Evolutionary conservation across 768 basidiomycete genomes (phyloP).

Genomic region (Mycena vitilis): DNA sequence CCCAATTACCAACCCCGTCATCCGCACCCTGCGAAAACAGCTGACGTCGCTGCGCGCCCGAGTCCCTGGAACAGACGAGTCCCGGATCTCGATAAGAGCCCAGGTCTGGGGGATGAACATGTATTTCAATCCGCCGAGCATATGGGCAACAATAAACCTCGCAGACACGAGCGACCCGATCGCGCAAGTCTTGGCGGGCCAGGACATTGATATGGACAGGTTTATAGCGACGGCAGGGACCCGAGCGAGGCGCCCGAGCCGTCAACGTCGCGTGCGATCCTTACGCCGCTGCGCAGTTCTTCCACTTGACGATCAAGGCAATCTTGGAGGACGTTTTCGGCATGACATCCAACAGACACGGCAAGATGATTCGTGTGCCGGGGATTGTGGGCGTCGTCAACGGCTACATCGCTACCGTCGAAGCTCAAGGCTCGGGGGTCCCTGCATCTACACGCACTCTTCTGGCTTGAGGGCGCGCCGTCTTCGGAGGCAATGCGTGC

Average conservation of each 20-base stretch:
- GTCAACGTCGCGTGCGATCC: too few species aligned
- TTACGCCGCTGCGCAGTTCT: conserved; percentile 49
- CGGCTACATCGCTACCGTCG: conserved; percentile 40
- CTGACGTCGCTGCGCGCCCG: conserved; percentile 41
- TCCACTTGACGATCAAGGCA: conserved; percentile 41
- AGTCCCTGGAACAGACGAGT: conserved; percentile 49
- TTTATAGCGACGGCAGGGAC: too few species aligned
- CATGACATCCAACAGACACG: too few species aligned
- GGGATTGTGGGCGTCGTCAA: too few species aligned
- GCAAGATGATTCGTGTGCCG: too few species aligned
- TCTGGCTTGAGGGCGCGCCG: conserved; percentile 43
- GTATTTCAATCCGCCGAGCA: conserved; percentile 41
- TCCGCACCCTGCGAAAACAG: conserved; percentile 41
- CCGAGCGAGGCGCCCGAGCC: background rate
- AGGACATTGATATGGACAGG: conserved; percentile 56
- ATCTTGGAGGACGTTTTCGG: conserved; percentile 45
- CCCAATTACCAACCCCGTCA: conserved; percentile 41
- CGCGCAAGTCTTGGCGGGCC: background rate
- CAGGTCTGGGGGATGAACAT: conserved; percentile 45
- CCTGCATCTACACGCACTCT: conserved; percentile 43
- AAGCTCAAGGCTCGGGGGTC: conserved; percentile 33
- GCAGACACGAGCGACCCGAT: background rate
- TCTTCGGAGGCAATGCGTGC: conserved; percentile 11
- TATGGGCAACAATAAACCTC: conserved; percentile 52
- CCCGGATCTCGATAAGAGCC: conserved; percentile 35